phyloP scores from a whole-genome alignment of 2,329 filamentous ascomycete species.

The Alternaria viburni region DNA sequence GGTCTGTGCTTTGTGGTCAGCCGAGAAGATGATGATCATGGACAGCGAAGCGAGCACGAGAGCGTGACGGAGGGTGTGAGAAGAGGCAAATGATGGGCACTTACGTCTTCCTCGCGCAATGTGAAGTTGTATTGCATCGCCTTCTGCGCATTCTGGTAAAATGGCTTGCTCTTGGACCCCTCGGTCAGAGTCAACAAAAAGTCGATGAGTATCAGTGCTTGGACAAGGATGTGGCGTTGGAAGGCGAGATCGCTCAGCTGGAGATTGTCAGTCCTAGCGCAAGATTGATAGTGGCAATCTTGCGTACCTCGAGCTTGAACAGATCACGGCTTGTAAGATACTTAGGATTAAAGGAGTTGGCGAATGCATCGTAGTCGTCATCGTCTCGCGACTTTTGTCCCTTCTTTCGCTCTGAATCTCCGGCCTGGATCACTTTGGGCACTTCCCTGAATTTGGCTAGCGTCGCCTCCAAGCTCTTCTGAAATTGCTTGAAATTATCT shows the following conservation, averaged over 20 bases:
- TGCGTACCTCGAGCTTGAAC: slow-evolving; percentile 85
- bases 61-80: slow-evolving; percentile 19
- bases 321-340: slow-evolving; percentile 97
- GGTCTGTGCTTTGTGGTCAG: slow-evolving; percentile 60
- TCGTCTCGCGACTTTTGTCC: slow-evolving; percentile 66
- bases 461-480: slow-evolving; percentile 66
- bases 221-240: slow-evolving; percentile 89
- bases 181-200: slow-evolving; percentile 91
- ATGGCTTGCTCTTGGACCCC: slow-evolving; percentile 79
- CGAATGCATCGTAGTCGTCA: slow-evolving; percentile 66
- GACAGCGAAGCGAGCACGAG: slow-evolving; percentile 21
- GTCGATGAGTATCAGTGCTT: slow-evolving; percentile 91
- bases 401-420: slow-evolving; percentile 67
- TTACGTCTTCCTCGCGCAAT: slow-evolving; percentile 82
- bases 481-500: slow-evolving; percentile 70
- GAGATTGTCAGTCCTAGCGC: slow-evolving; percentile 35
- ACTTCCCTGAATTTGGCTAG: slow-evolving; percentile 77
- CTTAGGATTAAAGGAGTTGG: slow-evolving; percentile 90
- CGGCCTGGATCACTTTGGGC: slow-evolving; percentile 71
- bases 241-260: slow-evolving; percentile 94
- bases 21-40: slow-evolving; percentile 35
- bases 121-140: slow-evolving; percentile 83
- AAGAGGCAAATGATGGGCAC: slow-evolving; percentile 41
- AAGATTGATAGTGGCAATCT: slow-evolving; percentile 18
- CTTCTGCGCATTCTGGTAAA: slow-evolving; percentile 76